Base-by-base conservation (phyloP, 805 yeast genomes). In the Ogataea corticis region DNA sequence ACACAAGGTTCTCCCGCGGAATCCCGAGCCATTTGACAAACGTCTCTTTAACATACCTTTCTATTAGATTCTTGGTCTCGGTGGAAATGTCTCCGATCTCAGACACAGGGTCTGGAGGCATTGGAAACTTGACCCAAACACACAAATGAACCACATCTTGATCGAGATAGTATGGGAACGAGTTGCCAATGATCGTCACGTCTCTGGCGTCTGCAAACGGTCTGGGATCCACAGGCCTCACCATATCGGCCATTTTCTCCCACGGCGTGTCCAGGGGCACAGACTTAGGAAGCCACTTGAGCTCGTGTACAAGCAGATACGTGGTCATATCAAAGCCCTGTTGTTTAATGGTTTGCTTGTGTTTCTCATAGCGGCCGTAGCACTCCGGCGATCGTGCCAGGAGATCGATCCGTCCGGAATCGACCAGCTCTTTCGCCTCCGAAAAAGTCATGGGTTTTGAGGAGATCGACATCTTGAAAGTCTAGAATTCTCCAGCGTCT, bases 121-220 rank as follows among this genome's bases (percentile, higher is more conserved):
- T 73, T 12, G 70, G 70, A 15, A 76, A 64, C 56, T 84, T 84
- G 1, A 83, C 72, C 92, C 94, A 86, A 1, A 82, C 72, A 35
- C 87, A 75, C 13, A 85, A 58, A 61, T 85, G 92, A 4, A 65
- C 62, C 4, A 83, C 72, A 34, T 70, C 70, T 0, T 58, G 50
- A 30, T 73, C 80, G 49, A 83, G 76, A 54, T 76, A 73, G 65
- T 86, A 86, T 0, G 90, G 90, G 63, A 82, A 86, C 49, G 80
- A 82, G 59, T 86, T 86, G 19, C 58, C 46, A 7, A 79, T 63
- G 23, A 80, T 71, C 43, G 68, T 71, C 19, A 76, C 57, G 55
- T 80, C 84, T 0, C 54, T 33, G 0, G 66, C 57, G 45, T 70
- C 60, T 7, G 67, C 61, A 51, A 79, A 75, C 27, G 82, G 67